Evolutionary conservation across 176 grass and related monocot genomes (phyloP), one percentile per base, ranked within the genome.

Genomic region (Typha latifolia): DNA sequence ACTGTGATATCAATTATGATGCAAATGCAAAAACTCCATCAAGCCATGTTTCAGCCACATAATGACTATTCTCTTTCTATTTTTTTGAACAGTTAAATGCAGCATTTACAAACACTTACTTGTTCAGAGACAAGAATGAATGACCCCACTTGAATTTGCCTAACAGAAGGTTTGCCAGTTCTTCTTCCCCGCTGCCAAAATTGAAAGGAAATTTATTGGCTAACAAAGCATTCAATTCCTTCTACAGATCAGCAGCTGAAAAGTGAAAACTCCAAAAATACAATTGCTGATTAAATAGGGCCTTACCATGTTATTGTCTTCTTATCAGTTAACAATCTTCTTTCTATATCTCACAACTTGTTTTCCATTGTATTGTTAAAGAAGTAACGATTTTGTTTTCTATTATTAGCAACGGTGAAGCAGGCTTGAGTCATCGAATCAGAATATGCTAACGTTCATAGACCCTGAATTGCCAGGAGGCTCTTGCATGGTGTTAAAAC

Each of bases 111-210:
- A 49, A 4, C 12, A 82, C 71, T 78, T 61, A 91, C 92, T 81
- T 96, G 87, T 96, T 91, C 61, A 96, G 69, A 59, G 92, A 96
- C 69, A 91, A 91, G 77, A 96, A 96, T 21, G 92, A 77, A 22
- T 96, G 92, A 26, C 92, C 92, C 92, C 92, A 96, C 68, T 96
- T 96, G 72, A 96, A 96, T 86, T 96, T 96, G 7, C 71, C 80
- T 64, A 96, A 84, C 29, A 96, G 64, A 48, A 80, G 78, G 63
- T 91, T 62, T 51, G 76, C 92, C 5, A 76, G 86, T 37, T 96
- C 92, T 74, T 88, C 56, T 59, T 91, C 87, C 22, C 92, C 87
- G 64, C 92, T 96, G 82, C 24, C 47, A 82, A 80, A 77, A 83
- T 14, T 61, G 20, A 43, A 71, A 65, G 37, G 31, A 16, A 14